phyloP scores from a whole-genome alignment of 2,329 filamentous ascomycete genomes.

The Colletotrichum magnum region DNA sequence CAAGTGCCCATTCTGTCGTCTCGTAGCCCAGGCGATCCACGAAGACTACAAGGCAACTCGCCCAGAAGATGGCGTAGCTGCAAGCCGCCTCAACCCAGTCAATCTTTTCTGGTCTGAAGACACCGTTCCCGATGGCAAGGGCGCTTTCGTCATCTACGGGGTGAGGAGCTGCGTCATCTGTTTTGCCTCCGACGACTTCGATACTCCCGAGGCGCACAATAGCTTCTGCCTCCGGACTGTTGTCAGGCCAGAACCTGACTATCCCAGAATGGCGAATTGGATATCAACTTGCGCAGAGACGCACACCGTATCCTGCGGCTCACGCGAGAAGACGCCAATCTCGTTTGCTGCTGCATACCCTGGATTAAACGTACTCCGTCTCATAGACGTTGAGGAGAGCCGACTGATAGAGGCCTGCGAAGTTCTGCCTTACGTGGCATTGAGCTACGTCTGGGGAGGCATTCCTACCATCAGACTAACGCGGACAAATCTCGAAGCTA shows the following conservation, averaged over 20 bases:
- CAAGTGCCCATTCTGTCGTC: background rate
- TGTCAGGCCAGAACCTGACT: background rate
- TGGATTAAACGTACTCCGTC: background rate
- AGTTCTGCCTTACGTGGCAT: background rate
- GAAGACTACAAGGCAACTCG: background rate
- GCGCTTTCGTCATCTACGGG: constrained; percentile 3
- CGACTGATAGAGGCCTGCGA: background rate
- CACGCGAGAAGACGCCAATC: background rate
- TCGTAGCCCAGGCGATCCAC: background rate
- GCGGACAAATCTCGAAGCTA: background rate
- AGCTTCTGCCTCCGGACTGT: background rate
- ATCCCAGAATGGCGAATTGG: background rate
- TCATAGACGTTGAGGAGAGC: background rate
- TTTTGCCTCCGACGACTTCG: background rate
- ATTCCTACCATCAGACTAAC: background rate
- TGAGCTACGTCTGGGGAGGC: constrained; percentile 26
- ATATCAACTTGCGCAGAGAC: background rate
- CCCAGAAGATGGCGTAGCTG: background rate
- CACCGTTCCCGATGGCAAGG: background rate
- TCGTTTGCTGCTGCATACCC: background rate
- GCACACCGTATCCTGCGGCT: background rate
- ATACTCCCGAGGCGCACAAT: background rate
- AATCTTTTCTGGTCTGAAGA: background rate
- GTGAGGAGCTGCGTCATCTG: background rate
- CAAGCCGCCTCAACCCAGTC: background rate